Conservation (phyloP, 139 green algal species). For the Tetraselmis striata region DNA sequence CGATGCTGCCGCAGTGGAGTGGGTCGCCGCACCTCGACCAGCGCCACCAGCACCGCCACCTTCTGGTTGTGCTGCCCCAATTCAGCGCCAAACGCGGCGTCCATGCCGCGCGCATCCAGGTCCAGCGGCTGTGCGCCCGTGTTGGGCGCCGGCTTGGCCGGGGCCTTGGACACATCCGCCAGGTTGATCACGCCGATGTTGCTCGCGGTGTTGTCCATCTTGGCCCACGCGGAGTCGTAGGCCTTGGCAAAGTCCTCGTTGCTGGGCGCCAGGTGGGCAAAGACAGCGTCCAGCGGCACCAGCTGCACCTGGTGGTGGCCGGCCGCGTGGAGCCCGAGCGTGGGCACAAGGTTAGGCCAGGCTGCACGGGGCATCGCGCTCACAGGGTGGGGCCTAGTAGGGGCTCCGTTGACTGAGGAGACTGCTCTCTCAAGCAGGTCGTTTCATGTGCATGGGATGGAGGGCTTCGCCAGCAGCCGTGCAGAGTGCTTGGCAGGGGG, state of each 20-base stretch:
- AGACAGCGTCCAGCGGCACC: constrained; percentile 50
- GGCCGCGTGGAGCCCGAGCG: constrained; percentile 37
- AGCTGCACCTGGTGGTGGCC: constrained; percentile 28
- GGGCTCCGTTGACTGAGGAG: no score
- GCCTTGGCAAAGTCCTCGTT: constrained; percentile 35
- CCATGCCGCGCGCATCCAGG: neutral
- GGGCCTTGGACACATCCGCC: neutral
- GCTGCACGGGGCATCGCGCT: no score
- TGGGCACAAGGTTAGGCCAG: no score
- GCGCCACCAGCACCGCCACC: neutral
- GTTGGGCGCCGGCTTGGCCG: neutral
- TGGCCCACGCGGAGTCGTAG: constrained; percentile 13
- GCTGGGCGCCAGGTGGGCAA: constrained; percentile 48
- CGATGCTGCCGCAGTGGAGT: no score
- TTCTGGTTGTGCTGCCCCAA: neutral
- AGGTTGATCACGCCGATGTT: constrained; percentile 59
- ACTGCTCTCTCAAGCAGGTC: no score
- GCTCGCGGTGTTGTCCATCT: constrained; percentile 15
- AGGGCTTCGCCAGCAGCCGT: no score
- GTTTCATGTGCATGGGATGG: no score
- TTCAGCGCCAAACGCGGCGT: neutral
- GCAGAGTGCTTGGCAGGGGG: no score
- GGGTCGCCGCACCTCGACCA: neutral
- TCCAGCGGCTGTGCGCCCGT: neutral
- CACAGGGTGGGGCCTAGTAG: no score